Conservation (phyloP, 2,329 filamentous ascomycete genomes). For the Fusarium sp. region DNA sequence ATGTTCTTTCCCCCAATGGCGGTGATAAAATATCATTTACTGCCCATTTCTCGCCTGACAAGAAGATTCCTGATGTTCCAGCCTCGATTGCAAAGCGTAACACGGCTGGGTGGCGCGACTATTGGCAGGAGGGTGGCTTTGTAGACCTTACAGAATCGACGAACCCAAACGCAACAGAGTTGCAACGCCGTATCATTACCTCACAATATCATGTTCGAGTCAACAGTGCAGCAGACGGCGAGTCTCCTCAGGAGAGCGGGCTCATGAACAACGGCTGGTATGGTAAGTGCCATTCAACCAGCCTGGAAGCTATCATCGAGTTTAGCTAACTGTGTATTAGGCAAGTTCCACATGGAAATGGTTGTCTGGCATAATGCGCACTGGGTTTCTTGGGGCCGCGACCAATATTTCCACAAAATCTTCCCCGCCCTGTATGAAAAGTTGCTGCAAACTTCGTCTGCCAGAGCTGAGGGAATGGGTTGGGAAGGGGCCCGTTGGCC, state of each 20-base stretch:
- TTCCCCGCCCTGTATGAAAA: slow-evolving; percentile 56
- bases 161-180: slow-evolving; percentile 51
- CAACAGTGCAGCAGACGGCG: slow-evolving; percentile 51
- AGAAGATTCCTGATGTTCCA: slow-evolving; percentile 39
- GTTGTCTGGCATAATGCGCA: slow-evolving; percentile 54
- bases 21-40: slow-evolving; percentile 44
- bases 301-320: rapidly evolving
- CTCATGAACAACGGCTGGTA: slow-evolving; percentile 59
- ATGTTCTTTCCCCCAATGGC: slow-evolving; percentile 41
- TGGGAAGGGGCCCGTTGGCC: slow-evolving; percentile 56
- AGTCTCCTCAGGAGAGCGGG: slow-evolving; percentile 55
- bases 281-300: slow-evolving; percentile 34
- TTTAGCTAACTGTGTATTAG: slow-evolving; percentile 22
- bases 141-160: slow-evolving; percentile 52
- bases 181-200: slow-evolving; percentile 55
- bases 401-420: slow-evolving; percentile 49
- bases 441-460: slow-evolving; percentile 53
- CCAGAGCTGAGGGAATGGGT: slow-evolving; percentile 52
- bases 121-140: slow-evolving; percentile 54
- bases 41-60: slow-evolving; percentile 47
- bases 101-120: slow-evolving; percentile 45
- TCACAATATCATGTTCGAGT: slow-evolving; percentile 56
- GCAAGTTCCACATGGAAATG: slow-evolving; percentile 56
- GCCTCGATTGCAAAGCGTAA: slow-evolving; percentile 40
- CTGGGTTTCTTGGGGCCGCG: slow-evolving; percentile 53